Percentiles rank a stretch among this genome's conserved stretches.
phyloP scores from a whole-genome alignment of 192 early-diverging fungal genomes.

The Dissophora ornata region DNA sequence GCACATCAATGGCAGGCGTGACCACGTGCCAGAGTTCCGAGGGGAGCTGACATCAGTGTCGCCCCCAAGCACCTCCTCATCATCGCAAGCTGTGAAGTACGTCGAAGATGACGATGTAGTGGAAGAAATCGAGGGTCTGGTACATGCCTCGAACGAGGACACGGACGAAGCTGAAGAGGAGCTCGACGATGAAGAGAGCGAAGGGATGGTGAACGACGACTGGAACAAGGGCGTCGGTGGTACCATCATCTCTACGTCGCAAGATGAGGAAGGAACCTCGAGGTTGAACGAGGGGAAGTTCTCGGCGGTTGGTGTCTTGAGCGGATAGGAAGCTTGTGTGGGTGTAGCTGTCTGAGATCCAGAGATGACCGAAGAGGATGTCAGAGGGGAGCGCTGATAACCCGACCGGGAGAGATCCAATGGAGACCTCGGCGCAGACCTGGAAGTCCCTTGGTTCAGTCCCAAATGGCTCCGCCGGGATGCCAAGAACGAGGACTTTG shows the following conservation, averaged over 20 bases:
- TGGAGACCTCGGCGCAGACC: neutral
- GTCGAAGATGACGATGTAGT: slow-evolving; percentile 5
- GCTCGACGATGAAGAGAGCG: slow-evolving; percentile 20
- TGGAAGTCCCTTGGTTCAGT: no score
- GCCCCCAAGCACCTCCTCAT: slow-evolving; percentile 13
- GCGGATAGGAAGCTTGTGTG: neutral
- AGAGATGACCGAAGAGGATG: neutral
- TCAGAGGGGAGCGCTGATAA: slow-evolving; percentile 11
- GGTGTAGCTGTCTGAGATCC: neutral
- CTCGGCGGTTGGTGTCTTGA: slow-evolving; percentile 40
- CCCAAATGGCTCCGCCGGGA: neutral
- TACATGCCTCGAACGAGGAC: slow-evolving; percentile 31
- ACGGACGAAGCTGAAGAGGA: slow-evolving; percentile 40
- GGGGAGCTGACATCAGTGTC: slow-evolving; percentile 11
- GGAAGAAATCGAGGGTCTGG: slow-evolving; percentile 13
- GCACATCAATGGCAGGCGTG: neutral
- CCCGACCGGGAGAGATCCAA: neutral
- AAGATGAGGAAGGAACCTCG: neutral
- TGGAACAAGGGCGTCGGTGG: slow-evolving; percentile 25
- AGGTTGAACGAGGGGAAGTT: slow-evolving; percentile 7
- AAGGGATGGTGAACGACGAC: slow-evolving; percentile 35
- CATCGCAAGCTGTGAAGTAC: slow-evolving; percentile 26
- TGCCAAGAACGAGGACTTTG: slow-evolving; percentile 13
- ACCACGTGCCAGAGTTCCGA: slow-evolving; percentile 37
- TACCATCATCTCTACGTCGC: slow-evolving; percentile 24